Base-by-base conservation (phyloP, 1,139 yeast genomes). In the Kodamaea ohmeri region DNA sequence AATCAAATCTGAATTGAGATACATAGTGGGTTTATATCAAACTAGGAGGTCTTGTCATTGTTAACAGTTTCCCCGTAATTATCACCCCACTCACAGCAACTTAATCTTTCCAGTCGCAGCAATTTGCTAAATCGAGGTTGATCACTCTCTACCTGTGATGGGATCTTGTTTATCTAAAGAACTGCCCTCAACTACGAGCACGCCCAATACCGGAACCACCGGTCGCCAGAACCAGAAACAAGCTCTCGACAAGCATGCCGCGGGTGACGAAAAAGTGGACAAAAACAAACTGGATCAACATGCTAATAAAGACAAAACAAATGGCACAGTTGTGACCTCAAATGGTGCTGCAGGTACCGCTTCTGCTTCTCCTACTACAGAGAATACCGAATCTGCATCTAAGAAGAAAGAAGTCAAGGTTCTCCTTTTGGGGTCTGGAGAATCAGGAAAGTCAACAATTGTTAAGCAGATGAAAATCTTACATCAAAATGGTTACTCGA, bases 401-500 rank as follows among this genome's bases (percentile, higher is more conserved):
- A 38, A 33, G 30, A 31, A 55, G 16, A 67, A 68, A 41, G 80
- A 76, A 45, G 76, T 81, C 24, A 83, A 83, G 54, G 78, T 82
- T 30, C 62, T 84, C 26, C 63, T 84, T 30, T 61, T 84, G 38
- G 94, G 94, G 6, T 80, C 90, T 0, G 94, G 92, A 18, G 94
- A 84, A 53, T 76, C 84, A 51, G 92, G 92, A 12, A 83, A 83
- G 52, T 80, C 89, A 3, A 83, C 92, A 4, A 78, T 83, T 34
- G 75, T 83, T 36, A 84, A 83, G 53, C 92, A 83, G 58, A 73
- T 83, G 67, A 83, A 82, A 55, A 82, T 83, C 37, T 61, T 83
- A 39, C 89, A 83, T 54, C 83, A 83, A 50, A 71, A 76, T 51
- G 92, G 90, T 4, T 84, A 80, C 54, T 55, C 81, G 1, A 67